These are phyloP conservation scores for Carex sylvatica DNA, from an alignment of 202 grass and related monocot species.

Conservation along the genomic window DNA sequence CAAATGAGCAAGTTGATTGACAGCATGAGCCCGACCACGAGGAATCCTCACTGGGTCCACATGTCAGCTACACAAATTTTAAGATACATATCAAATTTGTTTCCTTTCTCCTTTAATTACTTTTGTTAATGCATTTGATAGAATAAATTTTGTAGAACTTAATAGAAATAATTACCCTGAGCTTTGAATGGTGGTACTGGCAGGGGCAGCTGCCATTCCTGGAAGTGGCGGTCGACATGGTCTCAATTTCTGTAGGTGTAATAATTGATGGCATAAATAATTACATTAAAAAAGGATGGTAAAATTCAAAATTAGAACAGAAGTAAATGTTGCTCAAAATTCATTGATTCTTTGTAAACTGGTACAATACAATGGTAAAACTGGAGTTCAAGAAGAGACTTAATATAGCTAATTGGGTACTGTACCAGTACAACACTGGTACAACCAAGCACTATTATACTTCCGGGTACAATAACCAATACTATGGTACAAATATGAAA, in stretches of 20 bases:
- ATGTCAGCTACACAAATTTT: not conserved
- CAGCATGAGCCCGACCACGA: not conserved
- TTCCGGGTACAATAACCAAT: not conserved
- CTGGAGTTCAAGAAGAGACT: not conserved
- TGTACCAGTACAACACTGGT: not conserved
- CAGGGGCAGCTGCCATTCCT: not conserved
- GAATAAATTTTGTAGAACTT: not conserved
- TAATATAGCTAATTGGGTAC: not conserved
- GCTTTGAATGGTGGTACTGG: not conserved
- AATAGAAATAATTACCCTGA: not conserved
- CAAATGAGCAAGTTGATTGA: slow-evolving; percentile 9
- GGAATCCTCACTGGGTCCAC: not conserved
- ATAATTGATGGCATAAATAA: not conserved
- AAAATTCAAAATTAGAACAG: not conserved
- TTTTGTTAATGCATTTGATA: not conserved
- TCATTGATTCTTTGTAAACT: not conserved
- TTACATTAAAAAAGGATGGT: not conserved
- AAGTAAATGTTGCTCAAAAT: not conserved
- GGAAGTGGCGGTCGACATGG: not conserved
- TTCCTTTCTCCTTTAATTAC: not conserved
- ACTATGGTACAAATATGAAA: not conserved
- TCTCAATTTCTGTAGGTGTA: slow-evolving; percentile 3
- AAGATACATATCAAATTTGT: not conserved
- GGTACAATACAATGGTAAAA: not conserved
- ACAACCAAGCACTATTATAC: not conserved